Evolutionary conservation across 208 protist species (phyloP).

Genomic region (Leishmania gerbilli): DNA sequence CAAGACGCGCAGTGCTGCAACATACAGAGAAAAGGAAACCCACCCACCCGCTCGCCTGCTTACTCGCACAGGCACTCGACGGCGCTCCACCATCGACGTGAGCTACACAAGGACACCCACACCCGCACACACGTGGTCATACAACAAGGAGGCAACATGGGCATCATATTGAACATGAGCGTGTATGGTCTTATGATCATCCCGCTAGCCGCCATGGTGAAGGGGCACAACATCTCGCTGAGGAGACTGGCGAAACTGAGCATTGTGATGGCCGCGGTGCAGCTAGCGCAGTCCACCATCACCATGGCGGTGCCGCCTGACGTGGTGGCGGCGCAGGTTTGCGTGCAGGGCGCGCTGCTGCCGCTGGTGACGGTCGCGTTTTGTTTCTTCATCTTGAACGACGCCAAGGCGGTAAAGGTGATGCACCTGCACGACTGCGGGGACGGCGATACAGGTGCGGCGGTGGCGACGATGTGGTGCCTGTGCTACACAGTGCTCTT

Average conservation of each 20-base stretch:
- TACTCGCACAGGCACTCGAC: not conserved
- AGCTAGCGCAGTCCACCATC: slow-evolving; percentile 65
- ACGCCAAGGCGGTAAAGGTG: slow-evolving; percentile 52
- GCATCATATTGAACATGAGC: slow-evolving; percentile 62
- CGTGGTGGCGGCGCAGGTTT: slow-evolving; percentile 19
- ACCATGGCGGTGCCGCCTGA: slow-evolving; percentile 31
- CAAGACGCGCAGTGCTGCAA: not conserved
- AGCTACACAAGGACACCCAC: not conserved
- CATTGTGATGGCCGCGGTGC: slow-evolving; percentile 38
- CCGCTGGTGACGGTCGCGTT: slow-evolving; percentile 53
- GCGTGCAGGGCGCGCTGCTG: slow-evolving; percentile 40
- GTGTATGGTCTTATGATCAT: slow-evolving; percentile 80
- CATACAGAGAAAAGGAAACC: not conserved
- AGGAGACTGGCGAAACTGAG: slow-evolving; percentile 38
- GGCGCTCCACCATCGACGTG: not conserved
- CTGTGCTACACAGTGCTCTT: slow-evolving; percentile 55
- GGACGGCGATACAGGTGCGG: slow-evolving; percentile 34
- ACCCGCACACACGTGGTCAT: slow-evolving; percentile 3
- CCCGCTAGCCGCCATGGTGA: slow-evolving; percentile 59
- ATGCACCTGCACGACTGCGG: slow-evolving; percentile 49
- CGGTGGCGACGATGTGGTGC: slow-evolving; percentile 63
- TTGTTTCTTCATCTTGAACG: slow-evolving; percentile 56
- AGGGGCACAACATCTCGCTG: slow-evolving; percentile 62
- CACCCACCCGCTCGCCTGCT: not conserved
- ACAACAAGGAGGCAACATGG: slow-evolving; percentile 41